Conservation (phyloP, 225 moss, liverwort and hornwort genomes). For the Neckera pumila region DNA sequence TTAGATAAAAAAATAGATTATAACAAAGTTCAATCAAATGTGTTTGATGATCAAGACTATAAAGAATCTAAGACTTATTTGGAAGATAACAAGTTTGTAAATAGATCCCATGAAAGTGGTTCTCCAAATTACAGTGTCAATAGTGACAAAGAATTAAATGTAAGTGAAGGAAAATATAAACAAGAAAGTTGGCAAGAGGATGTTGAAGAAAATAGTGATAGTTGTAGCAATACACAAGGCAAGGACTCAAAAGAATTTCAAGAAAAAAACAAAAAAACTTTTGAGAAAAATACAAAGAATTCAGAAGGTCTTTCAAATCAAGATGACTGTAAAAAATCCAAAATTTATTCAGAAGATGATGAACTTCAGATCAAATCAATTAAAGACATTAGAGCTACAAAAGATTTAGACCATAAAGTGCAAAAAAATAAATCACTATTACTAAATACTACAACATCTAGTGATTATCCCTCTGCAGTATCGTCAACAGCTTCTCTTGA, state of each 20-base stretch:
- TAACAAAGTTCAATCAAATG: background rate
- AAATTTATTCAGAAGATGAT: background rate
- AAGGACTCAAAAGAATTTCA: background rate
- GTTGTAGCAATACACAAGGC: background rate
- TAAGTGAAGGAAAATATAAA: background rate
- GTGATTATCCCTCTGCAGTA: background rate
- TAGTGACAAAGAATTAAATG: background rate
- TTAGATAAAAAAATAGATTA: background rate
- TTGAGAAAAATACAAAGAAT: background rate
- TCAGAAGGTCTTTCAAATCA: background rate
- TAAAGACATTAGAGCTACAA: background rate
- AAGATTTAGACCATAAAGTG: background rate
- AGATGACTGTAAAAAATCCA: background rate
- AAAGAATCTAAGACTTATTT: background rate
- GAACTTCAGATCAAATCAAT: background rate
- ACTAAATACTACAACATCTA: background rate
- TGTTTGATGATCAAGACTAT: background rate
- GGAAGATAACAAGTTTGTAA: background rate
- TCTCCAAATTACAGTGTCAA: background rate
- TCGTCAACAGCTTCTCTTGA: constrained; percentile 10
- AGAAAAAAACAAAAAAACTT: background rate
- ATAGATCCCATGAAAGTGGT: background rate
- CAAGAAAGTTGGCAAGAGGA: background rate
- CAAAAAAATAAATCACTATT: background rate
- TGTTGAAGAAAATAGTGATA: background rate